These are phyloP conservation scores for Blastobotrys capitulatus DNA, from an alignment of 1,139 yeast species.

Conservation along the genomic window DNA sequence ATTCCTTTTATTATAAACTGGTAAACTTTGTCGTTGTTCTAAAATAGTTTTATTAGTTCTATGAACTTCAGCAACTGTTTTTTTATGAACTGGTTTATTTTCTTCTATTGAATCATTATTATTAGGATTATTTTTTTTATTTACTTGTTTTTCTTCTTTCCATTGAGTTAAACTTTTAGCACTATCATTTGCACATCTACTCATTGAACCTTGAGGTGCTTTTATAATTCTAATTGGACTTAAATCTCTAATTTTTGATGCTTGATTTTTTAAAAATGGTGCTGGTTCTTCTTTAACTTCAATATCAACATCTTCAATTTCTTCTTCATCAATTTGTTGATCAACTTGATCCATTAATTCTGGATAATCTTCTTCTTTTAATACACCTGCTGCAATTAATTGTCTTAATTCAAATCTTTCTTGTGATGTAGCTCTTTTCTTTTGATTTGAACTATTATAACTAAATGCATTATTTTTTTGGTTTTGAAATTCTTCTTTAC, in stretches of 20 bases:
- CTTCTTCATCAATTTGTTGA: neutral
- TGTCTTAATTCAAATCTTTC: constrained; percentile 91
- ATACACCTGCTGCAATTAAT: constrained; percentile 73
- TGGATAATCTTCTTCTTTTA: constrained; percentile 64
- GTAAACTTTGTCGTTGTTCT: constrained; percentile 65
- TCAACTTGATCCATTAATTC: constrained; percentile 45
- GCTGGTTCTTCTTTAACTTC: constrained; percentile 71
- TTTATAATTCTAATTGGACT: constrained; percentile 54
- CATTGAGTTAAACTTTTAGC: constrained; percentile 62
- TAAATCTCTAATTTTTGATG: constrained; percentile 43
- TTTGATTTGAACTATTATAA: constrained; percentile 12
- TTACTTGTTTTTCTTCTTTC: constrained; percentile 50
- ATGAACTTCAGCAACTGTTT: constrained; percentile 22
- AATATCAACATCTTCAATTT: constrained; percentile 53
- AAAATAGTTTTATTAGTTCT: constrained; percentile 42
- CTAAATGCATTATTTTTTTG: constrained; percentile 1
- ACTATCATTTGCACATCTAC: constrained; percentile 72
- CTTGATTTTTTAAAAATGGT: constrained; percentile 50
- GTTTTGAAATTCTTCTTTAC: constrained; percentile 36
- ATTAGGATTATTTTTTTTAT: constrained; percentile 26
- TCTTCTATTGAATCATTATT: neutral
- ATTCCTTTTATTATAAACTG: constrained; percentile 61
- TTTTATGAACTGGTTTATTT: constrained; percentile 28
- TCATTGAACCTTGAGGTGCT: constrained; percentile 75
- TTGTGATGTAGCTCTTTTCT: constrained; percentile 65